Base-by-base conservation (phyloP, 108 stramenopile species). In the Discostella stelligeroides region DNA sequence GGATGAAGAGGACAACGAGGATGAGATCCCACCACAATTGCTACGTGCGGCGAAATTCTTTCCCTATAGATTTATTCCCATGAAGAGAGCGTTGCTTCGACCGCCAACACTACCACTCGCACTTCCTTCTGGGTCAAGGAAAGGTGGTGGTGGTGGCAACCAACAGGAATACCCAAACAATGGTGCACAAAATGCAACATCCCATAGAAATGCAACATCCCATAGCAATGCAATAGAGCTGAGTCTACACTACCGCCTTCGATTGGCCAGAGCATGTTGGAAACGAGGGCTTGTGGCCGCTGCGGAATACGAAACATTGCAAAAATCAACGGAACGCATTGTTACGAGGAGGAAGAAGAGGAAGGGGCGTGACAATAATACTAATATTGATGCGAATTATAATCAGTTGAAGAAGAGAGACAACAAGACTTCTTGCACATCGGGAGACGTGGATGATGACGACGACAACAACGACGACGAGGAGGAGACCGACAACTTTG, bases 21-120 rank as follows among this genome's bases (percentile, higher is more conserved):
- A 54, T 23, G 51, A 53, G 23, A 2, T 75, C 4, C 73, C 73
- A 27, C 63, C 64, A 7, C 65, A 66, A 43, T 34, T 75, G 40
- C 9, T 66, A 13, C 51, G 73, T 18, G 10, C 66, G 25, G 73
- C 73, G n/a, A 57, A 65, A 0, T 75, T 75, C 63, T 75, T 75
- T 40, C 38, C 65, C 20, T 66, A 54, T 18, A 60, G 64, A 30
- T 75, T 63, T 58, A 10, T 66, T 3, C 73, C 73, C 15, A 75
- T 75, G 38, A 66, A 66, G 60, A 66, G 58, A 49, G 73, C 73
- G 0, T 28, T 75, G 14, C 42, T 75, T 17, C 65, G 73, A 14
- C 73, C 73, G 30, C 47, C 56, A 13, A 14, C 63, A 2, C 46
- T n/a, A n/a, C n/a, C n/a, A n/a, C n/a, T n/a, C n/a, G n/a, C n/a